Evolutionary conservation across 1,139 yeast species (phyloP), one percentile per base, ranked within the genome.

Genomic region (Suhomyces kunorum): DNA sequence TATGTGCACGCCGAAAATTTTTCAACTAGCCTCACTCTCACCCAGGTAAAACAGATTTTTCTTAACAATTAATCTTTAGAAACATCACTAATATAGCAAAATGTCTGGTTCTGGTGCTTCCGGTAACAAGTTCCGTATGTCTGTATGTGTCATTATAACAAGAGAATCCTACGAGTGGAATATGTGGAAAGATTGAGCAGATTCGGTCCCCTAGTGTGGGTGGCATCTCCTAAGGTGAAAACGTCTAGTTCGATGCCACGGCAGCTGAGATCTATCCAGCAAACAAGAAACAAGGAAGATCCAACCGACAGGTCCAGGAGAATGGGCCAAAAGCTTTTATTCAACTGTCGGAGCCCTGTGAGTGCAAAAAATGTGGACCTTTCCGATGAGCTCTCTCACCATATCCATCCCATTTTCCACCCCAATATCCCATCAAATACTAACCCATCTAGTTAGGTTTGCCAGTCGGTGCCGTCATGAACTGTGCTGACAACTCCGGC

Each of bases 401-500:
- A 20, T 9, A 8, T 6, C 29, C 29, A 27, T 15, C 9, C 20
- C 32, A 18, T 16, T 7, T 12, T 24, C 29, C 19, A 16, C 12
- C 12, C 18, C 20, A 15, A 12, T 5, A 22, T 12, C 19, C 14
- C 12, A 25, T n/a, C 24, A 24, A 26, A 7, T 58, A 56, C 60
- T 58, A 56, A 54, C 61, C 50, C 56, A 57, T 63, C 81, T 42
- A 42, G 45, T 89, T 94, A 81, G 99, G 96, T 84, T 87, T 94
- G 74, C 99, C 99, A 79, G 86, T 82, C 64, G 98, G 98, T 78
- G 99, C 99, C 77, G 89, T 94, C 76, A 85, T 94, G 81, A 94
- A 94, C 89, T 94, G 99, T 83, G 92, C 96, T 77, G 99, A 94
- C 78, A 94, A 94, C 96, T 81, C 95, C 64, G 99, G 99, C 83